Conservation (phyloP, 495 filamentous ascomycete species). For the Polyplosphaeria fusca region DNA sequence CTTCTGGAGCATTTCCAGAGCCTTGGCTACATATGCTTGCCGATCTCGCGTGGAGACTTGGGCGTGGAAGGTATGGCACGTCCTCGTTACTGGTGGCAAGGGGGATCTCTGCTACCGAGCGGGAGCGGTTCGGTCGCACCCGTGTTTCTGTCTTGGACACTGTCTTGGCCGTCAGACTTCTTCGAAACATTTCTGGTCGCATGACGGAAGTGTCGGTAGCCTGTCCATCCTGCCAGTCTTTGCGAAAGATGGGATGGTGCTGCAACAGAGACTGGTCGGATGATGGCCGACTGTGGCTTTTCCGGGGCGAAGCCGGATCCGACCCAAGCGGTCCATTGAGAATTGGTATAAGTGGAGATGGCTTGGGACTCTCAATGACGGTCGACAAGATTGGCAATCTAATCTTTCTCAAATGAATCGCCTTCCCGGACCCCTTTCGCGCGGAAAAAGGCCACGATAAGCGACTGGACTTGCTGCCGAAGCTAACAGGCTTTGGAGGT, state of each 20-base stretch:
- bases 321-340: constrained; percentile 4
- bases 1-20: constrained; percentile 23
- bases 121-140: constrained; percentile 20
- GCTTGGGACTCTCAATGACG: constrained; percentile 22
- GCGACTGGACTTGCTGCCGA: constrained; percentile 3
- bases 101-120: constrained; percentile 25
- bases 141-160: constrained; percentile 1
- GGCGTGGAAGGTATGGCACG: constrained; percentile 3
- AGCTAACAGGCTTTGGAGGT: constrained; percentile 11
- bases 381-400: constrained; percentile 15
- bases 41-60: constrained; percentile 16
- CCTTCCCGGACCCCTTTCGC: constrained; percentile 14
- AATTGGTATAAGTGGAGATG: constrained; percentile 15
- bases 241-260: constrained; percentile 27
- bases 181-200: background rate
- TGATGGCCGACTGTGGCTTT: constrained; percentile 6
- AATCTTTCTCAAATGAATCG: constrained; percentile 18
- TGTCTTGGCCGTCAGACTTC: constrained; percentile 20
- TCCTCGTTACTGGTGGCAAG: background rate
- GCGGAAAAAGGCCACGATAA: constrained; percentile 30
- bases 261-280: constrained; percentile 26
- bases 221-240: background rate
- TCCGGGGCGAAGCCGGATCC: background rate
- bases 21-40: constrained; percentile 22
- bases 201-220: background rate